Evolutionary conservation across 1,284 basidiomycete genomes (phyloP).

Genomic region (Cerrena zonata): DNA sequence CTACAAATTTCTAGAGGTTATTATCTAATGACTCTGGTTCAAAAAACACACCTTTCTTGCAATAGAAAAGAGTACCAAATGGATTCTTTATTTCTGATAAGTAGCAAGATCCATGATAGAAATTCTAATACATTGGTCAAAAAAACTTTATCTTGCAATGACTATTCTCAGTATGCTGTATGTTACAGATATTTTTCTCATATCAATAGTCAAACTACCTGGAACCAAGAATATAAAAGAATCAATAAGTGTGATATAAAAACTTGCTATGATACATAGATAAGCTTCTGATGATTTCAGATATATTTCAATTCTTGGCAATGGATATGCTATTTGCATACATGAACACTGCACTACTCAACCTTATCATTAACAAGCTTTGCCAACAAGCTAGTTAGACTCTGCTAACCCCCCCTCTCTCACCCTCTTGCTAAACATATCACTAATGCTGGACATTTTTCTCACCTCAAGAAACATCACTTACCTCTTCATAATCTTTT

Average conservation of each 20-base stretch:
- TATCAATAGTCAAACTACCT: too few species aligned
- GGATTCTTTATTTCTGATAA: too few species aligned
- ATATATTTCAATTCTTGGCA: constrained; percentile 20
- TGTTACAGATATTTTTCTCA: too few species aligned
- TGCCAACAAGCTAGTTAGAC: constrained; percentile 9
- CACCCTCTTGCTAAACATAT: constrained; percentile 25
- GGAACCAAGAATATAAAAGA: too few species aligned
- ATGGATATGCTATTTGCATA: constrained; percentile 21
- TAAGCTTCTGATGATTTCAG: constrained; percentile 18
- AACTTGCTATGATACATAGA: constrained; percentile 15
- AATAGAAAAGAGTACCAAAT: too few species aligned
- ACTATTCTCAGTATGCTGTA: too few species aligned
- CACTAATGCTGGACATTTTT: constrained; percentile 6
- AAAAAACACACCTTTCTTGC: too few species aligned
- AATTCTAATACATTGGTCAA: too few species aligned
- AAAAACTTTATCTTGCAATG: too few species aligned
- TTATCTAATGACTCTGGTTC: too few species aligned
- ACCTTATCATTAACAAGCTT: constrained; percentile 15
- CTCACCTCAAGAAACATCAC: constrained; percentile 15
- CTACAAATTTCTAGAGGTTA: too few species aligned
- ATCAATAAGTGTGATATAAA: constrained; percentile 12
- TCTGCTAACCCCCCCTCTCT: constrained; percentile 24
- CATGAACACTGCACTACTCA: constrained; percentile 18
- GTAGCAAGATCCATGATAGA: too few species aligned
- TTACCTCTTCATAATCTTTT: constrained; percentile 19